Evolutionary conservation across 768 basidiomycete species (phyloP), one percentile per base, ranked within the genome.

Genomic region (Tubosaeta sp.): DNA sequence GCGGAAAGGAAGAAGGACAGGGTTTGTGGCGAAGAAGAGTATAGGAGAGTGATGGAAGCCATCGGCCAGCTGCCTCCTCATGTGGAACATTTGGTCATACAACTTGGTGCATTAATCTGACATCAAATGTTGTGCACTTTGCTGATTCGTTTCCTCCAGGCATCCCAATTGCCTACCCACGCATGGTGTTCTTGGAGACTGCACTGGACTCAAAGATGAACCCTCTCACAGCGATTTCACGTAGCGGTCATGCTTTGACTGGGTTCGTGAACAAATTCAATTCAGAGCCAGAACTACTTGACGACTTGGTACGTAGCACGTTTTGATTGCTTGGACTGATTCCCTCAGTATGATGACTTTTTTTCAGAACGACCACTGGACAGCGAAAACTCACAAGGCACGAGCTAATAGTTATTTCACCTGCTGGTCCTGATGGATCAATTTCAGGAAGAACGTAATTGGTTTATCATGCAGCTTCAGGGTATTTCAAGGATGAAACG

Each of bases 221-320:
- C 65, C 94, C 94, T 2, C 69, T 97, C 39, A 80, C 86, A 32
- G 78, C 83, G 4, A 73, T 97, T 8, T 88, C 86, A 8, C 79
- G 81, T 63, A 71, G 73, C 38, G 87, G 88, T 9, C 73, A 79
- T 45, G 87, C 87, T 18, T 65, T 92, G 38, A 79, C 80, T 27
- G 86, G 90, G 12, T 88, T 94, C 59, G 84, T 90, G 29, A 92
- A 94, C 64, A 88, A 90, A 64, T 94, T 93, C 69, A 93, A 94
- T 67, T 80, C 80, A n/a, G 89, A 90, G 39, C 89, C 94, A 0
- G 96, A 98, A 69, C 71, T 99, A 25, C 76, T 97, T 49, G 95
- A 98, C 69, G 95, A 99, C 71, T 73, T 94, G 69, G 88, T 87
- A 54, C 30, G 77, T 61, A 8, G 43, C 46, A 27, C 27, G 4